phyloP scores from a whole-genome alignment of 1,284 basidiomycete genomes.

The Leccinum fallax region DNA sequence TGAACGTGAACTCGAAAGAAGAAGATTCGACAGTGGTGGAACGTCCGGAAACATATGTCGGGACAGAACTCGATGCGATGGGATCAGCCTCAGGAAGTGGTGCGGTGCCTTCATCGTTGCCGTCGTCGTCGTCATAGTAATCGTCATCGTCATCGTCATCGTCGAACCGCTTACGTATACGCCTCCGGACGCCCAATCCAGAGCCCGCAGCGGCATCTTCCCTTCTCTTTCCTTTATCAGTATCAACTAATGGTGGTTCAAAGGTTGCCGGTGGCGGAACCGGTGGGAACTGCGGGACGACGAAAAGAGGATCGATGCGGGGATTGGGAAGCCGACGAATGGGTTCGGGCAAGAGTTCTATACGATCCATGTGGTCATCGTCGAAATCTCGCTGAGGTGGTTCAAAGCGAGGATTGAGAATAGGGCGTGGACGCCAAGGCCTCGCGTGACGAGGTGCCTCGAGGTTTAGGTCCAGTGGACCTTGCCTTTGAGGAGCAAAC shows the following conservation, averaged over 20 bases:
- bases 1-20: conserved; percentile 38
- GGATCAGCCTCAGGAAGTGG: too few relatives aligned
- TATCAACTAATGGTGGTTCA: neutral
- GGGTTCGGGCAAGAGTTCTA: conserved; percentile 18
- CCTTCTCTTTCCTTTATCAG: conserved; percentile 31
- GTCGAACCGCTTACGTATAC: conserved; percentile 16
- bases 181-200: conserved; percentile 14
- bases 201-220: conserved; percentile 12
- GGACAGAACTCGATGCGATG: neutral
- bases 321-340: conserved; percentile 21
- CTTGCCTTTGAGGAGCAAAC: too few relatives aligned
- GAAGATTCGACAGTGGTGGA: conserved; percentile 15
- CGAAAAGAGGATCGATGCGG: conserved; percentile 11
- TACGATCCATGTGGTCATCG: conserved; percentile 15
- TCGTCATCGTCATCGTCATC: too few relatives aligned
- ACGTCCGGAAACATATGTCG: conserved; percentile 7
- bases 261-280: conserved; percentile 3
- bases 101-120: neutral
- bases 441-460: conserved; percentile 3
- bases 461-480: too few relatives aligned
- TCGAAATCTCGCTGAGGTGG: conserved; percentile 19
- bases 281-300: conserved; percentile 10
- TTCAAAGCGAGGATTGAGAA: conserved; percentile 14
- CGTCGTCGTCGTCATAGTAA: conserved; percentile 5
- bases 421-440: conserved; percentile 12